Evolutionary conservation across 306 rosid species (phyloP).

Genomic region (Lupinus albus): DNA sequence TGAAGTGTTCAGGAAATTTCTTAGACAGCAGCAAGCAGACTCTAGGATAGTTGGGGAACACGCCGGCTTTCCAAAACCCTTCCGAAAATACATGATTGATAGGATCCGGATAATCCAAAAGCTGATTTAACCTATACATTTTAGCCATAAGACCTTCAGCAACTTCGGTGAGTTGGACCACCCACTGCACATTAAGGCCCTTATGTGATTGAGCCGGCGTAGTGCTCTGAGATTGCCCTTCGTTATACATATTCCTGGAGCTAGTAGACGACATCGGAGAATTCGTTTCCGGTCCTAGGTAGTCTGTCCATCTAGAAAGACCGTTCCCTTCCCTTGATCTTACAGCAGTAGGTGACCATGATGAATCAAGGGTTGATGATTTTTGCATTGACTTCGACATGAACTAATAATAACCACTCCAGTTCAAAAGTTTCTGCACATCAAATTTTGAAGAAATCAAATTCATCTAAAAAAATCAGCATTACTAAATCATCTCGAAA

Average conservation of each 20-base stretch:
- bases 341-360: slow-evolving; percentile 69
- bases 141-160: slow-evolving; percentile 98
- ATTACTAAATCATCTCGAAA: slow-evolving; percentile 26
- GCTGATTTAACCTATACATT: slow-evolving; percentile 92
- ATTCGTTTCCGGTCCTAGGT: slow-evolving; percentile 66
- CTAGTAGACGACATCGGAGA: slow-evolving; percentile 72
- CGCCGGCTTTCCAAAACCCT: slow-evolving; percentile 91
- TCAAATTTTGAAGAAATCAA: slow-evolving; percentile 42
- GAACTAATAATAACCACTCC: slow-evolving; percentile 34
- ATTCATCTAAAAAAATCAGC: not conserved
- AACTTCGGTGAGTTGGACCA: slow-evolving; percentile 85
- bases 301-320: slow-evolving; percentile 91
- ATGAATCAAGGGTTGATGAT: slow-evolving; percentile 70
- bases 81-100: slow-evolving; percentile 76
- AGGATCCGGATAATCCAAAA: slow-evolving; percentile 95
- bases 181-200: slow-evolving; percentile 90
- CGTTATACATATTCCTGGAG: slow-evolving; percentile 64
- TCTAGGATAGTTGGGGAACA: slow-evolving; percentile 85
- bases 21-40: slow-evolving; percentile 81
- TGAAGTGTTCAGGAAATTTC: slow-evolving; percentile 95
- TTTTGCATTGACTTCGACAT: slow-evolving; percentile 76
- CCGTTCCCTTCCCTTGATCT: slow-evolving; percentile 88
- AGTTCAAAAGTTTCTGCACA: slow-evolving; percentile 47
- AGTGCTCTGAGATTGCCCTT: slow-evolving; percentile 65
- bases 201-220: slow-evolving; percentile 68